phyloP scores from a whole-genome alignment of 257 asterid genomes.

The Primulina tabacum region DNA sequence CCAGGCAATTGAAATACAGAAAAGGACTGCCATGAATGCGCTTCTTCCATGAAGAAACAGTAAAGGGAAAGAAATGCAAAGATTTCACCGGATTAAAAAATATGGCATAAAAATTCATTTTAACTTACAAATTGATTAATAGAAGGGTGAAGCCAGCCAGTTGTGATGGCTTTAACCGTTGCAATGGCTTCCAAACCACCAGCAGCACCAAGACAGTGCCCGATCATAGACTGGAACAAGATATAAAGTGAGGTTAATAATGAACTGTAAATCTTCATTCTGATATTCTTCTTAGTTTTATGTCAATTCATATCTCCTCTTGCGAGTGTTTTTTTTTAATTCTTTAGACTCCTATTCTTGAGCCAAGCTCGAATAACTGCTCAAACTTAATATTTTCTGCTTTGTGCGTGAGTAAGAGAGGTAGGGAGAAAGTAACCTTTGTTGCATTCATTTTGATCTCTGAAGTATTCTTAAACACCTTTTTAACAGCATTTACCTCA shows the following conservation, averaged over 20 bases:
- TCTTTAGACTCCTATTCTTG: background rate
- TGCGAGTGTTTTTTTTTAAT: too few relatives aligned
- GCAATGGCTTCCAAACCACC: slow-evolving; percentile 95
- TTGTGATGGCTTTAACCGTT: slow-evolving; percentile 74
- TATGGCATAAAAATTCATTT: slow-evolving; percentile 2
- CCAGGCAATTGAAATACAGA: background rate
- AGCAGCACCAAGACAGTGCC: slow-evolving; percentile 90
- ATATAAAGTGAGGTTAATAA: slow-evolving; percentile 19
- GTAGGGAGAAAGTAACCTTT: slow-evolving; percentile 49
- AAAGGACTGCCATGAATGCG: background rate
- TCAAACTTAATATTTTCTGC: background rate
- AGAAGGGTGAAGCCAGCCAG: slow-evolving; percentile 95
- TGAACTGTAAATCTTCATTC: background rate
- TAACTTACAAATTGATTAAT: slow-evolving; percentile 75
- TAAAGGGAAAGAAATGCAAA: background rate
- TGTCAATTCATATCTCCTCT: background rate
- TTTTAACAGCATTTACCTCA: slow-evolving; percentile 54
- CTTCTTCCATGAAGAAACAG: slow-evolving; percentile 7
- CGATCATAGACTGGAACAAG: slow-evolving; percentile 75
- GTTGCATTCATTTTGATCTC: slow-evolving; percentile 74
- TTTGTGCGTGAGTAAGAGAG: background rate
- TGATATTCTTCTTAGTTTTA: background rate
- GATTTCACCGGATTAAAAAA: background rate
- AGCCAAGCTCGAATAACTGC: background rate
- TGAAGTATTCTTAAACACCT: slow-evolving; percentile 59